Evolutionary conservation across 345 rosid species (phyloP), one percentile per base, ranked within the genome.

Genomic region (Schrenkiella parvula): DNA sequence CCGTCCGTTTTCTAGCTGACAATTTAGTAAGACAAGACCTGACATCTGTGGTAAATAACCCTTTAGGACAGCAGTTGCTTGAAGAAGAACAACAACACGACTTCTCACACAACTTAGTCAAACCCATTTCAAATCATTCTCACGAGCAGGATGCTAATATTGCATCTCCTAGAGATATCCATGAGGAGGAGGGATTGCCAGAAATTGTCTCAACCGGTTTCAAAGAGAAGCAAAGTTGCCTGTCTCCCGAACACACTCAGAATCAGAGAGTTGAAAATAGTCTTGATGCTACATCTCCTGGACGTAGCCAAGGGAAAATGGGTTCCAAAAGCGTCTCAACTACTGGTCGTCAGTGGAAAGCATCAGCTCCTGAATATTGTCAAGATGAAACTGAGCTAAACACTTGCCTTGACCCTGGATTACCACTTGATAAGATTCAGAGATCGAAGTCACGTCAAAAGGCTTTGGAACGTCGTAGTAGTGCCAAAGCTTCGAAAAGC

Each of bases 381-480:
- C 78, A 52, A 66, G 78, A 80, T 34, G 74, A 74, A 63, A 67
- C 53, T 55, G 65, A 67, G 37, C 74, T 79, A 25, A 80, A 64
- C 62, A 39, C 57, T 70, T 43, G 58, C 65, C 71, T 73, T 41
- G 82, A 81, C 52, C 79, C 78, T 37, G 71, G 72, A 60, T 71
- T 72, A 60, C 83, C 97, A 38, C 72, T 86, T 73, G 85, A 82
- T 29, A 91, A 78, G 67, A 71, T 87, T 78, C 87, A 85, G 71
- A 91, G 93, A 73, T 89, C 96, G 14, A 89, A 73, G 76, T 83
- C 92, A 41, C 90, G 97, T 80, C 93, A 91, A 72, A 79, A 54
- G 79, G 88, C 80, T 80, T 59, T 91, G 46, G 83, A 83, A 80
- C 72, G 77, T 78, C 95, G 90, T 6, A 84, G 78, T 71, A 86